Base-by-base conservation (phyloP, 2,329 filamentous ascomycete species). In the Fusarium compactum region DNA sequence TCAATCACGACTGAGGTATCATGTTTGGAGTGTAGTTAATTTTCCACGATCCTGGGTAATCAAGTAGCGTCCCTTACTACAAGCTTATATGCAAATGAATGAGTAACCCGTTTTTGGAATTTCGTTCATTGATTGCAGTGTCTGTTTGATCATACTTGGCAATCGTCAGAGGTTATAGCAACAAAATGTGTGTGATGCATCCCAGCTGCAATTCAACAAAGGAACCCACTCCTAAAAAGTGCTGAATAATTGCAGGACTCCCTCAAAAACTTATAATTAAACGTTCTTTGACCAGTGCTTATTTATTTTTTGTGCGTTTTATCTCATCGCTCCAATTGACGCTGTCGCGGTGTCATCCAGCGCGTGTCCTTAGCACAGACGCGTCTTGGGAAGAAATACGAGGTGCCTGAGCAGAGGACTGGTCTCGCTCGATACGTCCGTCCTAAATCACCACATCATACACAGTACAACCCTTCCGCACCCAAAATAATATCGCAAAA, bases 201-300 rank as follows among this genome's bases (percentile, higher is more conserved):
- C n/a, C n/a, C n/a, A n/a, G n/a, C n/a, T n/a, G n/a, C n/a, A n/a
- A n/a, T n/a, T n/a, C n/a, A n/a, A n/a, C n/a, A n/a, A n/a, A n/a
- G n/a, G n/a, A n/a, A n/a, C n/a, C n/a, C n/a, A n/a, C n/a, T n/a
- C n/a, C n/a, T n/a, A n/a, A n/a, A n/a, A n/a, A n/a, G n/a, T n/a
- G n/a, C n/a, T n/a, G n/a, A n/a, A n/a, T n/a, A n/a, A n/a, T 24
- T 27, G 3, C 27, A 11, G 6, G 2, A 18, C 6, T 10, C 5
- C 10, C 1, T 16, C 29, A 32, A 32, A 15, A 8, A 1, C 14
- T 8, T 15, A 3, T 1, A 15, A 32, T 1, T 8, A 4, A 32
- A 32, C 2, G 3, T 15, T 32, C 1, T 14, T 15, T 4, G 6
- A n/a, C 5, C 18, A 38, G 18, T 12, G 18, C 18, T 12, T 38